Base-by-base conservation (phyloP, 352 stramenopile genomes). In the Globisporangium polare region DNA sequence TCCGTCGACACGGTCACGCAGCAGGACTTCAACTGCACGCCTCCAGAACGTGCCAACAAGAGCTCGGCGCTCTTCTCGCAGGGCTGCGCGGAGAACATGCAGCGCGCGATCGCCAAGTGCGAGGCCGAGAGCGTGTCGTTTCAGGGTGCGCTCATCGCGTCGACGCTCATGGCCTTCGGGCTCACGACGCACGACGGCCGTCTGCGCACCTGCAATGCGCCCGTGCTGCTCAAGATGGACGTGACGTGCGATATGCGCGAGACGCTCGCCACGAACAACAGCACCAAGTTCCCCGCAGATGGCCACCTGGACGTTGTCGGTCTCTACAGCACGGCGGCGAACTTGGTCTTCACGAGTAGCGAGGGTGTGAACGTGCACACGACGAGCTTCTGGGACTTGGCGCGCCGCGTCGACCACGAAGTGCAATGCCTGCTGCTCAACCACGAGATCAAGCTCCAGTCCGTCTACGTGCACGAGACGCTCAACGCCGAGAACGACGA, bases 401-500 rank as follows among this genome's bases (percentile, higher is more conserved):
- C 75, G 8, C 73, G 77, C 20, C 73, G 74, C 49, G 72, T 75
- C n/a, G 75, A 87, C 10, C 71, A 73, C 49, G 79, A 89, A 50
- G 74, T 68, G 31, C 59, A 75, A 29, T 78, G 71, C 26, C 53
- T 70, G 18, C 39, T 79, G 12, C 53, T 82, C 12, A 63, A 72
- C n/a, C 78, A 86, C 58, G 78, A 88, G 58, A 64, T 86, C 55
- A 80, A 82, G 55, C 68, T 88, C 45, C 79, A 89, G 66, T 79
- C 73, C 6, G 69, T 86, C 13, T 89, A 77, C 57, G 71, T 83
- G 18, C 78, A 89, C 51, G 79, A 89, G 65, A 74, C 71, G 49
- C 71, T 86, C 15, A 75, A 83, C 24, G 71, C 67, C 6, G 72
- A 75, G 24, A 76, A 75, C 51, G 52, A 53, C 0, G 53, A 72